These are phyloP conservation scores for Kwoniella bestiolae DNA, from an alignment of 768 basidiomycete species.

Conservation along the genomic window DNA sequence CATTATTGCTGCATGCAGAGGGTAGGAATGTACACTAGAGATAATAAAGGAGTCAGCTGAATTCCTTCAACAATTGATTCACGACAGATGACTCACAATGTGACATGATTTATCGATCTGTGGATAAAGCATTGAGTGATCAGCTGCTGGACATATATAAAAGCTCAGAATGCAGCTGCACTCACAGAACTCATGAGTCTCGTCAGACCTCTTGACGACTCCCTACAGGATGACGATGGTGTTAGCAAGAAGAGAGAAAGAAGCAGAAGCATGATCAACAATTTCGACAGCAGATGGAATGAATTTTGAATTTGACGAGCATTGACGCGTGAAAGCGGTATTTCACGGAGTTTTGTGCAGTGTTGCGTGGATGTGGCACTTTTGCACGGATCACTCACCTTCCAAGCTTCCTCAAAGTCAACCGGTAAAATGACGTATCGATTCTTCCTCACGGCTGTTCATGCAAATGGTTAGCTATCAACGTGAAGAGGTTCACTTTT, in stretches of 20 bases:
- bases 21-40: conserved; percentile 10
- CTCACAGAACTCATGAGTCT: conserved; percentile 94
- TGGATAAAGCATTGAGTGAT: not conserved
- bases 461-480: conserved; percentile 20
- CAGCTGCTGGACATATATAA: conserved; percentile 3
- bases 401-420: conserved; percentile 99
- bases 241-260: conserved; percentile 26
- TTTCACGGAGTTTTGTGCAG: conserved; percentile 7
- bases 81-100: conserved; percentile 9
- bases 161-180: conserved; percentile 7
- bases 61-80: not conserved
- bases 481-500: not conserved
- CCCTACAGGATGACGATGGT: conserved; percentile 64
- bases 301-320: conserved; percentile 49
- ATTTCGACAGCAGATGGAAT: conserved; percentile 23
- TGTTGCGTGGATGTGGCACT: conserved; percentile 57
- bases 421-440: conserved; percentile 94
- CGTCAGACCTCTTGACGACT: conserved; percentile 94
- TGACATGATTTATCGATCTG: conserved; percentile 41
- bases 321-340: conserved; percentile 26
- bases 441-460: conserved; percentile 90
- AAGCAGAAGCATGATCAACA: conserved; percentile 15
- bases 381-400: conserved; percentile 73
- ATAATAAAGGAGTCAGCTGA: conserved; percentile 8
- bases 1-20: conserved; percentile 16